These are phyloP conservation scores for Colletotrichum viniferum DNA, from an alignment of 2,329 filamentous ascomycete species.

Conservation along the genomic window DNA sequence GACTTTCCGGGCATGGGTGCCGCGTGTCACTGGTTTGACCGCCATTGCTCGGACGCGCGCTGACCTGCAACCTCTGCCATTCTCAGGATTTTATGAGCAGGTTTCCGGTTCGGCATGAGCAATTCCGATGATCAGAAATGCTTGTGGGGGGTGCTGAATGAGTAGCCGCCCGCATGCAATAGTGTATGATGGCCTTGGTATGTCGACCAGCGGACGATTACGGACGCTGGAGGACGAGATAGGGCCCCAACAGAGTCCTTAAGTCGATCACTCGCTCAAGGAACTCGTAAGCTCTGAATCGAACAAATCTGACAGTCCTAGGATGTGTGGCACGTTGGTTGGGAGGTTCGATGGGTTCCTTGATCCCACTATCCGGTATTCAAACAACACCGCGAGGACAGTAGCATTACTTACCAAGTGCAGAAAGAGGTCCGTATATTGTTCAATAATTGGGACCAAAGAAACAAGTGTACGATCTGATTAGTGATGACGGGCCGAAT, in stretches of 20 bases:
- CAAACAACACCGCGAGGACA: neutral
- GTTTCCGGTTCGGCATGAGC: neutral
- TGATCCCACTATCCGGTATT: neutral
- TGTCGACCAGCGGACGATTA: neutral
- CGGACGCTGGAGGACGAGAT: no score
- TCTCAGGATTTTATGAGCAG: neutral
- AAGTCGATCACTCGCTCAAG: neutral
- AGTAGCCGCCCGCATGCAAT: neutral
- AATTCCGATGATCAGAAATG: neutral
- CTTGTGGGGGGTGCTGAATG: neutral
- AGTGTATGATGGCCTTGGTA: rapidly evolving
- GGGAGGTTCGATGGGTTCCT: neutral
- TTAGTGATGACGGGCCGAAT: neutral
- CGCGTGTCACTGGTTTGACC: neutral
- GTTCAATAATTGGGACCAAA: neutral
- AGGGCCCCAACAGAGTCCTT: neutral
- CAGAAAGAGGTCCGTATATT: neutral
- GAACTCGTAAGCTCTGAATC: neutral
- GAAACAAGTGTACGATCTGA: rapidly evolving
- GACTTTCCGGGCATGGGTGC: neutral
- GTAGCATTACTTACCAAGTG: neutral
- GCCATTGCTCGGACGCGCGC: neutral
- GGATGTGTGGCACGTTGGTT: neutral
- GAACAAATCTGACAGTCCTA: neutral
- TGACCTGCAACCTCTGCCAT: neutral